Conservation (phyloP, 2,329 filamentous ascomycete species). For the Fusarium sp. region DNA sequence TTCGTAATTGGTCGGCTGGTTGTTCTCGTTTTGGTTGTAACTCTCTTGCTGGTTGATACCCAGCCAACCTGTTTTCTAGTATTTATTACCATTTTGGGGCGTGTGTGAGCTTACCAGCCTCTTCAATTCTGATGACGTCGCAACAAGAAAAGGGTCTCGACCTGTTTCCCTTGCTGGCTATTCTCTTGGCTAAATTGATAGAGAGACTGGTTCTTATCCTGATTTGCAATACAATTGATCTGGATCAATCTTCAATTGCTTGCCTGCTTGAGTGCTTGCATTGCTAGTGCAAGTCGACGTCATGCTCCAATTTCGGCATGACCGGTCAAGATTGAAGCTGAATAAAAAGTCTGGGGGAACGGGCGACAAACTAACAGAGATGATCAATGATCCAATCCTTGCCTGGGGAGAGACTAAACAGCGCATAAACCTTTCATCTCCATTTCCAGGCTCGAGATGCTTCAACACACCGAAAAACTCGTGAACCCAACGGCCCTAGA, state of each 20-base stretch:
- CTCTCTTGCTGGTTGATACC: constrained; percentile 1
- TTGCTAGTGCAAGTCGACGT: constrained; percentile 23
- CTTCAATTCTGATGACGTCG: constrained; percentile 26
- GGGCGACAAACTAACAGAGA: neutral
- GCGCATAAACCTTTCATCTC: constrained; percentile 12
- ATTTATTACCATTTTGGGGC: constrained; percentile 18
- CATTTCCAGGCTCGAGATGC: neutral
- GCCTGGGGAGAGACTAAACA: neutral
- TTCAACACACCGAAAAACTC: neutral
- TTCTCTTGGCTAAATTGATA: neutral
- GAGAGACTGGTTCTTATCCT: neutral
- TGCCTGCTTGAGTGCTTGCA: constrained; percentile 31
- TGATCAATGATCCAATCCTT: neutral
- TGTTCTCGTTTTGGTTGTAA: neutral
- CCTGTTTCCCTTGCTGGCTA: neutral
- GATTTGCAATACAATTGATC: constrained; percentile 2
- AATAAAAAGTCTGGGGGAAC: neutral
- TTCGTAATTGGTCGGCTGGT: neutral
- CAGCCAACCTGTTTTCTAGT: constrained; percentile 29
- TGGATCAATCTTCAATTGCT: neutral
- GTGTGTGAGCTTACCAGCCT: constrained; percentile 19
- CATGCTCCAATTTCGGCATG: constrained; percentile 25
- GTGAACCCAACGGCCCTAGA: neutral
- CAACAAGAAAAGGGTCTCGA: constrained; percentile 1
- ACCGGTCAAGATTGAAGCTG: neutral